phyloP scores from a whole-genome alignment of 768 basidiomycete genomes.

The Lactarius deliciosus region DNA sequence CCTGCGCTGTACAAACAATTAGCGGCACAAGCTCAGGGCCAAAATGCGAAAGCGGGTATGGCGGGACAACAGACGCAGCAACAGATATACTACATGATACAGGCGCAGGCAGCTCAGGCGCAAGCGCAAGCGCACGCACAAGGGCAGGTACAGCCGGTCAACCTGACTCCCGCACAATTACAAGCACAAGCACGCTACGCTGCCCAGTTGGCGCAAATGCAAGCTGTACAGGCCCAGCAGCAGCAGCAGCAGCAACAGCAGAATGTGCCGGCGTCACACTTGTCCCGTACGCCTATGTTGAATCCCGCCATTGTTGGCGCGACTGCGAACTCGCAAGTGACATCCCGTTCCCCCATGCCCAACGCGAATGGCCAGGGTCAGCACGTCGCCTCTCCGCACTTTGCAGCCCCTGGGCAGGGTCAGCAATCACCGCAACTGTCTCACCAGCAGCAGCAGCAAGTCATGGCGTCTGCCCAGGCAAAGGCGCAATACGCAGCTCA shows the following conservation, averaged over 20 bases:
- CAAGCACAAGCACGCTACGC: conserved; percentile 22
- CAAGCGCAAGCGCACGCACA: conserved; percentile 30
- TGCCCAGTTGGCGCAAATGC: conserved; percentile 8
- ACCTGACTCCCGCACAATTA: conserved; percentile 1
- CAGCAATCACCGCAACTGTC: conserved; percentile 23
- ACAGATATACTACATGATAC: neutral
- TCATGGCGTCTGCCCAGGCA: conserved; percentile 1
- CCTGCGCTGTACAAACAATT: conserved; percentile 8
- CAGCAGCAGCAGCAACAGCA: conserved; percentile 32
- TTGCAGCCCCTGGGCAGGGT: conserved; percentile 9
- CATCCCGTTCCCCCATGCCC: conserved; percentile 27
- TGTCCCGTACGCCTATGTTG: conserved; percentile 30
- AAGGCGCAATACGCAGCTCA: conserved; percentile 7
- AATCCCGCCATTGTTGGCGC: conserved; percentile 5
- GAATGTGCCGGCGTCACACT: conserved; percentile 28
- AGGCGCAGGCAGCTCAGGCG: conserved; percentile 27
- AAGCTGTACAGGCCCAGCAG: conserved; percentile 30
- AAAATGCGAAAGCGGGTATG: conserved; percentile 16
- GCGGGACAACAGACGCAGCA: conserved; percentile 6
- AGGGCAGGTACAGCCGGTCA: conserved; percentile 14
- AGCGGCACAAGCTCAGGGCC: conserved; percentile 18
- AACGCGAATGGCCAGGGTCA: conserved; percentile 29
- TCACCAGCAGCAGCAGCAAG: conserved; percentile 19
- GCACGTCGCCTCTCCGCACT: conserved; percentile 19
- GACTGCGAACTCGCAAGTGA: conserved; percentile 18